Percentiles rank a stretch among this genome's conserved stretches.
Conservation (phyloP, 1,284 basidiomycete species). For the Trametes polyzona region DNA sequence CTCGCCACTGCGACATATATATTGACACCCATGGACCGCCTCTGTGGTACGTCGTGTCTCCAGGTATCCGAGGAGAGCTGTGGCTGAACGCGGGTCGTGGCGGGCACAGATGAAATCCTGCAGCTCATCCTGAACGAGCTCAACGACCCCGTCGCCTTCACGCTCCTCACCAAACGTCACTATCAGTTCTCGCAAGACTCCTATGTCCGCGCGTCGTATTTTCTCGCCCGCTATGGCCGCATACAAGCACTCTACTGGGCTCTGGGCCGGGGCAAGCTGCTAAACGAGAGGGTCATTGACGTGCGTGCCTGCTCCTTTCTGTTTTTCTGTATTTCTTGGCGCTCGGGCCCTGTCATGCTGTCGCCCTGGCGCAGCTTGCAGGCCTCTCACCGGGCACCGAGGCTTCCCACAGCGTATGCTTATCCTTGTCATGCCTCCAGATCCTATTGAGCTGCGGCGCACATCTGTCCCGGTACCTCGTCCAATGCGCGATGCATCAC, state of each 20-base stretch:
- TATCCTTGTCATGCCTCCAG: constrained; percentile 39
- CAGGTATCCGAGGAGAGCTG: constrained; percentile 1
- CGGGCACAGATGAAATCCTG: constrained; percentile 63
- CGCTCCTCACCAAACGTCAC: constrained; percentile 59
- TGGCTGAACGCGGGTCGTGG: constrained; percentile 2
- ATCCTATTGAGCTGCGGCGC: constrained; percentile 74
- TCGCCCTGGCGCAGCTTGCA: not conserved
- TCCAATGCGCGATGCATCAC: constrained; percentile 76
- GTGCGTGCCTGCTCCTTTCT: constrained; percentile 48
- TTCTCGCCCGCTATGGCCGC: constrained; percentile 69
- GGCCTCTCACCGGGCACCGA: constrained; percentile 8
- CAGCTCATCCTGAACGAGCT: constrained; percentile 75
- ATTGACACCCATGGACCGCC: constrained; percentile 57
- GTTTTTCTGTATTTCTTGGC: constrained; percentile 13
- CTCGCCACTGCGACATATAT: constrained; percentile 2
- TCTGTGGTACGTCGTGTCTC: constrained; percentile 55
- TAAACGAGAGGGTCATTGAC: constrained; percentile 69
- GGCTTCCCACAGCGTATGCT: constrained; percentile 2
- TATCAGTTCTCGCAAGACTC: constrained; percentile 68
- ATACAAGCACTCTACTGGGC: constrained; percentile 74
- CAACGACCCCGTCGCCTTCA: constrained; percentile 61
- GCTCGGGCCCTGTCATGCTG: constrained; percentile 13
- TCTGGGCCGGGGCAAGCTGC: constrained; percentile 64
- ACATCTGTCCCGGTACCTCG: constrained; percentile 74
- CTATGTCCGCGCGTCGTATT: constrained; percentile 75